Evolutionary conservation across 1,284 basidiomycete genomes (phyloP), one percentile per base, ranked within the genome.

Genomic region (Macrocystidia cucumis): DNA sequence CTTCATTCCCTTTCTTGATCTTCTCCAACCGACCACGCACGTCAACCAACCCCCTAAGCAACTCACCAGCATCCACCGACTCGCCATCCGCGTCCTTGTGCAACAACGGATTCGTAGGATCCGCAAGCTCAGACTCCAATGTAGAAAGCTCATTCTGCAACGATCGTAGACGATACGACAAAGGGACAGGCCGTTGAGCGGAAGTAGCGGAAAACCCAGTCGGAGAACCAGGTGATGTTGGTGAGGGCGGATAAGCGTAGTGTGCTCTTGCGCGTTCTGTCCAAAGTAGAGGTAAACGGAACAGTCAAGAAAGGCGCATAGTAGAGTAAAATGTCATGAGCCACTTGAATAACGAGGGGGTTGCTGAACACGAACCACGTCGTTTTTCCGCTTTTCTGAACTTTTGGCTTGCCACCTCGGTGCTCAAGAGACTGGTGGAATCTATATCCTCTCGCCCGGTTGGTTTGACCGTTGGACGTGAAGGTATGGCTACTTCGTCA

Each of bases 1-100:
- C 80, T 48, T 85, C 79, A 38, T 75, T 72, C 3, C 63, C 69
- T 49, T 72, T 74, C 34, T 69, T 67, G 38, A 87, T 75, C 58
- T 73, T 78, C 41, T 80, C 77, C 39, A 88, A 52, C 32, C 85
- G 57, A 14, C 67, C 63, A 42, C 81, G 65, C 9, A 87, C 78
- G 46, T 85, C 84, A 3, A 85, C 78, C 32, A 88, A 56, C 0
- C 80, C 83, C 29, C 75, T 69, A 44, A 88, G 78, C 39, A 89
- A 67, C 50, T 83, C 80, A 4, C 80, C 84, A 0, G 83, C 72
- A 50, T 87, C 82, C 7, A 78, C 67, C 35, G 66, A 64, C n/a
- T 68, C 67, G 26, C 72, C 71, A 35, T 76, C 73, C 44, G 61
- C 50, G 55, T 75, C 59, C 58, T 71, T 59, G 51, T 51, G 57